phyloP scores from a whole-genome alignment of 306 rosid genomes.

The Castanospermum australe region DNA sequence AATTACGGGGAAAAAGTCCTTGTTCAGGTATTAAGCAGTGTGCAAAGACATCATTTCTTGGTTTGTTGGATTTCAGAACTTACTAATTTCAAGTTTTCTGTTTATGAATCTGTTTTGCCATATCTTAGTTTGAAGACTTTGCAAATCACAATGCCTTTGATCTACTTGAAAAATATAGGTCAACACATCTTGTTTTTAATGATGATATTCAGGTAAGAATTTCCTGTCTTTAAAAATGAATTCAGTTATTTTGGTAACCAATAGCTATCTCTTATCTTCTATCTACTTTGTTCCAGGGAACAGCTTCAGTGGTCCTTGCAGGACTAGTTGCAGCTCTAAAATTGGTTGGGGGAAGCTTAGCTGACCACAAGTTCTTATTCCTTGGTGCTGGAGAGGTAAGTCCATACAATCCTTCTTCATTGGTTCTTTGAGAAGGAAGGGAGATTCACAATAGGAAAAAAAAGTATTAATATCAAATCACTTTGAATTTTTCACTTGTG shows the following conservation, averaged over 20 bases:
- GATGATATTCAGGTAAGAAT: conserved; percentile 87
- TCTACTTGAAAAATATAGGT: conserved; percentile 76
- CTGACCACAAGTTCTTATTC: conserved; percentile 81
- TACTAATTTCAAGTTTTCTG: not conserved
- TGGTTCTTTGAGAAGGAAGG: not conserved
- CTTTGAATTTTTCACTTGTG: conserved; percentile 13
- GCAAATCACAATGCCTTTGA: conserved; percentile 99
- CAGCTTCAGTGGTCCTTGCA: conserved; percentile 97
- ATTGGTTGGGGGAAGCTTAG: conserved; percentile 68
- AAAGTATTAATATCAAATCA: not conserved
- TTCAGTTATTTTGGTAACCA: not conserved
- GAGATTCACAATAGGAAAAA: not conserved
- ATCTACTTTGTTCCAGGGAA: conserved; percentile 64
- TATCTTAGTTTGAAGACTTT: conserved; percentile 86
- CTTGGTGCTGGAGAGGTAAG: conserved; percentile 98
- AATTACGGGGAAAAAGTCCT: conserved; percentile 90
- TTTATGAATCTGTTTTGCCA: conserved; percentile 26
- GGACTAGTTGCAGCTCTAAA: conserved; percentile 79
- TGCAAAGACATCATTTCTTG: conserved; percentile 16
- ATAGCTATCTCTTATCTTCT: not conserved
- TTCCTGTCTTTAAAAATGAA: not conserved
- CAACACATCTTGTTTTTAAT: conserved; percentile 94
- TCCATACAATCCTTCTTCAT: conserved; percentile 4
- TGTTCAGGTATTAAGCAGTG: conserved; percentile 63
- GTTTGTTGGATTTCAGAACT: not conserved